Percentiles rank a stretch among this genome's conserved stretches.
phyloP scores from a whole-genome alignment of 2,329 filamentous ascomycete genomes.

The Penicillium thymicola region DNA sequence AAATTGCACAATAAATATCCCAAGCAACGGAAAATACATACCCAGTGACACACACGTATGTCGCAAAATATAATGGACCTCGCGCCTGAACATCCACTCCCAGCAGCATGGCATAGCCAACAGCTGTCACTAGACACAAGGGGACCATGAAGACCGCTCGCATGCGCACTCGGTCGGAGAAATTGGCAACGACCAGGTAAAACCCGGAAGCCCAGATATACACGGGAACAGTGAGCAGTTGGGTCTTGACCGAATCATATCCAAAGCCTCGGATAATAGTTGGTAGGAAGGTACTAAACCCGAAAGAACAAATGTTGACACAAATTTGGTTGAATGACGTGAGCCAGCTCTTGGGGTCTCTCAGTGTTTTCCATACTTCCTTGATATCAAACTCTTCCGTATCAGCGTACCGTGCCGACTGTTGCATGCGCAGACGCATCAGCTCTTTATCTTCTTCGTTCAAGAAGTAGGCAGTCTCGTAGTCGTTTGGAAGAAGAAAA shows the following conservation, averaged over 20 bases:
- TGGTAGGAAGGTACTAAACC: constrained; percentile 52
- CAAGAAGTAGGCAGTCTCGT: constrained; percentile 44
- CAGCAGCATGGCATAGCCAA: constrained; percentile 14
- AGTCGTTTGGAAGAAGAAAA: constrained; percentile 46
- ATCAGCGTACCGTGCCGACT: constrained; percentile 43
- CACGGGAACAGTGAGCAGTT: constrained; percentile 13
- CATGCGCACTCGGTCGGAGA: constrained; percentile 12
- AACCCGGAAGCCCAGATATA: constrained; percentile 16
- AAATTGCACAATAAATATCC: neutral
- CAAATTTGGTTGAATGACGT: constrained; percentile 44
- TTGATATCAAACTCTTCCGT: constrained; percentile 38
- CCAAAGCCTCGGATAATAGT: constrained; percentile 49
- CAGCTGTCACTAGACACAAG: constrained; percentile 8
- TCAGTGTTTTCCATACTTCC: constrained; percentile 13
- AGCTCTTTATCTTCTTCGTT: constrained; percentile 43
- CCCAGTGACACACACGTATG: constrained; percentile 15
- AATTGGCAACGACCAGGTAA: constrained; percentile 10
- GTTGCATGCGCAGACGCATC: constrained; percentile 43
- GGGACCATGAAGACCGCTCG: constrained; percentile 13
- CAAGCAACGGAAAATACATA: neutral
- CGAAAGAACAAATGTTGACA: constrained; percentile 46
- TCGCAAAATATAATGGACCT: constrained; percentile 13
- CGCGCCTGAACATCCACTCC: constrained; percentile 9
- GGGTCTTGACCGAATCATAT: constrained; percentile 39
- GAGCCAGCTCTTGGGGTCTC: constrained; percentile 13